Evolutionary conservation across 1,284 basidiomycete species (phyloP), one percentile per base, ranked within the genome.

Genomic region (Cystobasidium sp.): DNA sequence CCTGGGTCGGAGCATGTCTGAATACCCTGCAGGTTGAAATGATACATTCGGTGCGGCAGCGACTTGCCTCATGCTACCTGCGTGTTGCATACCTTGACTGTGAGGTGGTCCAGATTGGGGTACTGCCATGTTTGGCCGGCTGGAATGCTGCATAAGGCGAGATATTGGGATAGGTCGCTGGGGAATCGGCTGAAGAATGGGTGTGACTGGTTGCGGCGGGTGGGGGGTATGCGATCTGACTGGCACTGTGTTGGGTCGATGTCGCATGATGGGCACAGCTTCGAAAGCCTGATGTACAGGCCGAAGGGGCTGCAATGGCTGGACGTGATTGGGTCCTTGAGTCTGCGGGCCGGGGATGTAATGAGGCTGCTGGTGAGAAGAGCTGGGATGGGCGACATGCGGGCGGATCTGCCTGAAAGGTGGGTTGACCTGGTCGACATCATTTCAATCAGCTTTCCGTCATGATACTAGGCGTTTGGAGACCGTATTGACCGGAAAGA

Each of bases 151-250:
- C 61, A 20, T 49, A 12, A 63, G 43, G 14, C 24, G 61, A 63
- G 43, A 41, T 31, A 63, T 49, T 22, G 43, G 61, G 20, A 63
- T 63, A 22, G 61, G 61, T n/a, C 61, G 61, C 44, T 22, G n/a
- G 22, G 61, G 61, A 43, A n/a, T 49, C 20, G 61, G 61, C 16
- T 63, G 61, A n/a, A 47, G 44, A 41, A 63, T 22, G 37, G 20
- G 43, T 14, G 18, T 41, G 20, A 59, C 20, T 20, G 37, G 37
- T 43, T 59, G 56, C 20, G 41, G 5, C 5, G 22, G 16, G 16
- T 18, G 18, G 4, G 56, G 37, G 1, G 56, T 59, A 41, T 31
- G 31, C 31, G 31, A 31, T 31, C 31, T 31, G 31, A 59, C n/a
- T 12, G 56, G 56, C 56, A 31, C 41, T 18, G 39, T 43, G 46